Evolutionary conservation across 768 basidiomycete genomes (phyloP).

Genomic region (Lepiota brunneoincarnata): DNA sequence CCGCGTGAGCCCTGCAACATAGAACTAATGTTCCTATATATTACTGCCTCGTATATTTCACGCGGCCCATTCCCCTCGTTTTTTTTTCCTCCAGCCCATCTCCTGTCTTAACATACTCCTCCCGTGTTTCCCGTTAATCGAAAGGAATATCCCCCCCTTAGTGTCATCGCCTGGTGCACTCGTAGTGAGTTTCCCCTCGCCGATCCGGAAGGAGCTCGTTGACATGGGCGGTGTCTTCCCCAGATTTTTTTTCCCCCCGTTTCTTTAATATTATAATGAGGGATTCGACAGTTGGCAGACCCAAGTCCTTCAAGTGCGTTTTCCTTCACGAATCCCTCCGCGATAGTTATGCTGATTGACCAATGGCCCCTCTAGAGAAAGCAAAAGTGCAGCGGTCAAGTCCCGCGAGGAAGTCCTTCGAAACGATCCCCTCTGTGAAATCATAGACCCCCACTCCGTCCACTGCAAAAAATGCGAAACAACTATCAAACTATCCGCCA

Average conservation of each 20-base stretch:
- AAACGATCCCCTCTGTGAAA: constrained; percentile 50
- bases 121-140: neutral
- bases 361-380: neutral
- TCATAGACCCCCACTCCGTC: constrained; percentile 49
- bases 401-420: constrained; percentile 26
- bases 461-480: constrained; percentile 53
- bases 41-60: neutral
- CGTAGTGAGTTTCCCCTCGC: no score
- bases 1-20: neutral
- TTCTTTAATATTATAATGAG: no score
- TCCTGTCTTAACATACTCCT: neutral
- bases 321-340: neutral
- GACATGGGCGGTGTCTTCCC: no score
- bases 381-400: neutral
- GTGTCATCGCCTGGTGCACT: no score
- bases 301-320: neutral
- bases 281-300: no score
- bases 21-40: constrained; percentile 2
- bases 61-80: neutral
- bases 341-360: neutral
- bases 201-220: no score
- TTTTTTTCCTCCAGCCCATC: neutral
- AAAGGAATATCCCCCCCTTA: no score
- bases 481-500: constrained; percentile 63
- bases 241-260: no score